Evolutionary conservation across 768 basidiomycete genomes (phyloP), one percentile per base, ranked within the genome.

Genomic region (Cyathus striatus): DNA sequence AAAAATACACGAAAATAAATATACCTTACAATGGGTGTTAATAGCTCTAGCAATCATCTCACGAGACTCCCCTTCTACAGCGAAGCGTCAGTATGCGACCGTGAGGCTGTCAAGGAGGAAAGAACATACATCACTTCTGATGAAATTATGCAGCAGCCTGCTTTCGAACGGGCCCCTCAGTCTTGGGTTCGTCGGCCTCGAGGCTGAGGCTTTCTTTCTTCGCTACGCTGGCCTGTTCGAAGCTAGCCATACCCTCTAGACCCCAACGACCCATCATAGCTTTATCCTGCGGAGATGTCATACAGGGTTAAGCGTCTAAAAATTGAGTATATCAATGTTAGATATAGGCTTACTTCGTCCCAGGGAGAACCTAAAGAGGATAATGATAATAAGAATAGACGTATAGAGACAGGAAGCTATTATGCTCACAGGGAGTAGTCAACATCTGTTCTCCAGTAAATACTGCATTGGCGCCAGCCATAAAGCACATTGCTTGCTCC

Each of bases 361-460:
- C 94, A 97, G 33, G 91, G 89, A 7, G 89, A 86, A 60, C 88
- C 89, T 89, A 50, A 38, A 40, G 41, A 40, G 45, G 27, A 32
- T 23, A 24, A 43, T 26, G 20, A 43, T 26, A 6, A 37, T 40
- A 18, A 24, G 34, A 34, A 23, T 46, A n/a, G 26, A 21, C 36
- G 17, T 30, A 17, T 38, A 6, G n/a, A 33, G 33, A 22, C 36
- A 38, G 35, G n/a, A n/a, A n/a, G n/a, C n/a, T n/a, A n/a, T n/a
- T n/a, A n/a, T n/a, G 73, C 88, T 68, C 55, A 86, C 93, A 96
- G 36, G 94, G 92, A 12, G 95, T 98, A 10, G 95, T 98, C 51
- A 98, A 63, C 95, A 98, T 98, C 53, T 84, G 76, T 59, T 97
- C 95, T 33, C 94, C 95, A n/a, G 95, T 98, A 62, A 98, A 98